phyloP scores from a whole-genome alignment of 148 eudicot species.

The Oxyria digyna region DNA sequence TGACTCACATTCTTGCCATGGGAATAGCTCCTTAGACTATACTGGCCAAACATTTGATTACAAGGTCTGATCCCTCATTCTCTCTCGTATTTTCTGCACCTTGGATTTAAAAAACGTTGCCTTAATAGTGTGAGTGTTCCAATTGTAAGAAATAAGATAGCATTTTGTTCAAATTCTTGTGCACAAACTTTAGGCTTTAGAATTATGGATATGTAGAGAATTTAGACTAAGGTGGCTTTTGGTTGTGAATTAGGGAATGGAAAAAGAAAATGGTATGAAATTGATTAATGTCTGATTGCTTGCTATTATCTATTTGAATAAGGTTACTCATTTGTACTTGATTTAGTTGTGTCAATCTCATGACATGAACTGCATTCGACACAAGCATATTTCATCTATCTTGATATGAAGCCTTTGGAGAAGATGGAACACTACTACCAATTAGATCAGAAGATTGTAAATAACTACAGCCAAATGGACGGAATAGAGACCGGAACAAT shows the following conservation, averaged over 20 bases:
- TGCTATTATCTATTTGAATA: too few species aligned
- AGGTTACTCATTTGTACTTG: not conserved
- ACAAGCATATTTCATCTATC: conserved; percentile 82
- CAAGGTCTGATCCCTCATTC: conserved; percentile 46
- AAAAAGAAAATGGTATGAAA: too few species aligned
- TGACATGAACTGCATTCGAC: not conserved
- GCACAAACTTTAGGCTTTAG: too few species aligned
- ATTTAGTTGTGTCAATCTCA: not conserved
- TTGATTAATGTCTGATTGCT: not conserved
- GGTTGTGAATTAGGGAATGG: too few species aligned
- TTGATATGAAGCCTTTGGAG: conserved; percentile 76
- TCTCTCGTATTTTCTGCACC: not conserved
- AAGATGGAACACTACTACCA: conserved; percentile 78
- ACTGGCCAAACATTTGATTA: conserved; percentile 58
- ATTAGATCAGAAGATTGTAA: conserved; percentile 74
- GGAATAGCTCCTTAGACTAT: conserved; percentile 38
- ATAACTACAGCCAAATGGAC: conserved; percentile 28
- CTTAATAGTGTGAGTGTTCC: not conserved
- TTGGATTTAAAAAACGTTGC: not conserved
- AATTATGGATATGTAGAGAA: not conserved
- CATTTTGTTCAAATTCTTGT: too few species aligned
- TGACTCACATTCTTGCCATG: conserved; percentile 34
- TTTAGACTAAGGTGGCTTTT: too few species aligned
- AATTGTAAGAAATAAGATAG: too few species aligned
- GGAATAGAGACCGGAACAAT: conserved; percentile 21